phyloP scores from a whole-genome alignment of 2,329 filamentous ascomycete species.

The Rhexocercosporidium sp. region DNA sequence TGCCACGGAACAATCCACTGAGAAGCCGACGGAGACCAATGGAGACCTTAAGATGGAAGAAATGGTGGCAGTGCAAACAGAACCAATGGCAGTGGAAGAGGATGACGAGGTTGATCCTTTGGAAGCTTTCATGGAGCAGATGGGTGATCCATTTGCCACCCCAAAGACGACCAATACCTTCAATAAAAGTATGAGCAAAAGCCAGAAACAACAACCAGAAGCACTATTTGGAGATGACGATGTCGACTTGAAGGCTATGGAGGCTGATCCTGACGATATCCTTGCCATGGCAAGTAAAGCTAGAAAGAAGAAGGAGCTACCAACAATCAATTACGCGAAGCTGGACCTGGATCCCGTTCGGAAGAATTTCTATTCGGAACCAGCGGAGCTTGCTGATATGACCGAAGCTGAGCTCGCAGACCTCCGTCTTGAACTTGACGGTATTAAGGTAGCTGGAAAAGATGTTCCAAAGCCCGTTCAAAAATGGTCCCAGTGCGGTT shows the following conservation, averaged over 20 bases:
- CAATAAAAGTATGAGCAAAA: constrained; percentile 44
- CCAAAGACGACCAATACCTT: constrained; percentile 43
- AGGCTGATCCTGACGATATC: constrained; percentile 67
- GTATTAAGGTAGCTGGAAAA: constrained; percentile 90
- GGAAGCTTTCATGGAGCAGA: constrained; percentile 89
- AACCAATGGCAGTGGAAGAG: constrained; percentile 50
- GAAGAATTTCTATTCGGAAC: constrained; percentile 95
- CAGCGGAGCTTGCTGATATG: constrained; percentile 80
- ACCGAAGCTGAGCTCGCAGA: constrained; percentile 83
- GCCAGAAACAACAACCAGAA: constrained; percentile 72
- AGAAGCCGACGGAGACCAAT: constrained; percentile 46
- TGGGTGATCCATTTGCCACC: constrained; percentile 56
- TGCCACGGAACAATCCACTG: constrained; percentile 52
- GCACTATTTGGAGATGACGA: constrained; percentile 91
- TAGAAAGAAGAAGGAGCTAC: constrained; percentile 95
- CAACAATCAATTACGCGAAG: constrained; percentile 84
- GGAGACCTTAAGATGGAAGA: constrained; percentile 45
- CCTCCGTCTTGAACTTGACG: constrained; percentile 85
- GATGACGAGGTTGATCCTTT: constrained; percentile 85
- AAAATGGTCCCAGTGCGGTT: constrained; percentile 95
- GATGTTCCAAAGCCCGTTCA: constrained; percentile 92
- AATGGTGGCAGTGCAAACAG: constrained; percentile 29
- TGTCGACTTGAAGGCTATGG: constrained; percentile 64
- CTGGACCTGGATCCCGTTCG: constrained; percentile 83
- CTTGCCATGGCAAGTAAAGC: constrained; percentile 62